Percentiles rank a stretch among this genome's conserved stretches.
Evolutionary conservation across 73 alveolate genomes (phyloP).

Genomic region (Stentor roeselii): DNA sequence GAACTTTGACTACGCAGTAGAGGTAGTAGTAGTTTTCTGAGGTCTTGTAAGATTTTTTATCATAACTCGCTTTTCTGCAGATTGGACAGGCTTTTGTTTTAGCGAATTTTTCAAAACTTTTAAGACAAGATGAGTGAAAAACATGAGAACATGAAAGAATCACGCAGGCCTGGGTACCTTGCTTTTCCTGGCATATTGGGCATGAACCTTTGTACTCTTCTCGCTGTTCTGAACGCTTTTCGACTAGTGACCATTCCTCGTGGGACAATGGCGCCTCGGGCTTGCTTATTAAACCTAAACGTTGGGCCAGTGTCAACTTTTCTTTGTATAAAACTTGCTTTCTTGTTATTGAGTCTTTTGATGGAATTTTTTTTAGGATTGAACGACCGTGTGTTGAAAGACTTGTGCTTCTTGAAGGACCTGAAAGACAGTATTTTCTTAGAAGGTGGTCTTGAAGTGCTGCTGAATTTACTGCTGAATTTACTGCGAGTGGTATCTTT

Average conservation of each 20-base stretch:
- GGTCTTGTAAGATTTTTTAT: slow-evolving; percentile 26
- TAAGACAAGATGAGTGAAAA: slow-evolving; percentile 32
- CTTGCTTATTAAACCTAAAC: slow-evolving; percentile 39
- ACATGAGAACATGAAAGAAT: slow-evolving; percentile 38
- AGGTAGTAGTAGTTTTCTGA: slow-evolving; percentile 28
- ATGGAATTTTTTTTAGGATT: background rate
- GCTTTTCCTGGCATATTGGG: slow-evolving; percentile 41
- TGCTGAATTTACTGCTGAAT: slow-evolving; percentile 29
- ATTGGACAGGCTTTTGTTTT: slow-evolving; percentile 41
- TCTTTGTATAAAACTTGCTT: slow-evolving; percentile 7
- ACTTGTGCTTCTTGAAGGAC: background rate
- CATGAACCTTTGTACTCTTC: slow-evolving; percentile 36
- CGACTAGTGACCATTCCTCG: slow-evolving; percentile 37
- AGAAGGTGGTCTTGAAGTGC: slow-evolving; percentile 42
- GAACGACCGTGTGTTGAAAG: background rate
- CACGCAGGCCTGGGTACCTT: slow-evolving; percentile 27
- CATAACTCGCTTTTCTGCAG: slow-evolving; percentile 46
- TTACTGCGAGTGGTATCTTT: background rate
- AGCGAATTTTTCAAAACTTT: slow-evolving; percentile 39
- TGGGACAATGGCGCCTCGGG: slow-evolving; percentile 41
- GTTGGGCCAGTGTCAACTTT: slow-evolving; percentile 37
- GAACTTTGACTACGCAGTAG: slow-evolving; percentile 33
- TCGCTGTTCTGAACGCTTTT: slow-evolving; percentile 32
- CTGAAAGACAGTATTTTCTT: background rate
- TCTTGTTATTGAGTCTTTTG: background rate